These are phyloP conservation scores for Pythium chondricola DNA, from an alignment of 352 stramenopile genomes.

Conservation along the genomic window DNA sequence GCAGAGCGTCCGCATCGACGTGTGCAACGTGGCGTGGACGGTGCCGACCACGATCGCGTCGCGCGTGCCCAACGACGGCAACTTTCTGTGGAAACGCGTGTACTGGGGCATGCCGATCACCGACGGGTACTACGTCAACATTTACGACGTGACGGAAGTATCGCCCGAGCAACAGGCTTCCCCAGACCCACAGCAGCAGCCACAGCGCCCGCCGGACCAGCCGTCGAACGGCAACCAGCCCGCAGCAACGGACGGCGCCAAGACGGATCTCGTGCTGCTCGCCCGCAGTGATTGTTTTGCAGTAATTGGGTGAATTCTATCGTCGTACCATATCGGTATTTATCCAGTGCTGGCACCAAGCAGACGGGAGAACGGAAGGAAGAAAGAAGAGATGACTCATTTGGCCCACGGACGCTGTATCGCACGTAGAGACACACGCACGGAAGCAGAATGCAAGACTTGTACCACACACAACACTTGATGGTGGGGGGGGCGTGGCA, in stretches of 20 bases:
- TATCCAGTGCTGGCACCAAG: background rate
- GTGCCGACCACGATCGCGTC: constrained; percentile 73
- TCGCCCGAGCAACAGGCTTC: constrained; percentile 17
- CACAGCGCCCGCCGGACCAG: constrained; percentile 16
- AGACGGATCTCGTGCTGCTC: constrained; percentile 38
- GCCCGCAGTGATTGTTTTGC: constrained; percentile 67
- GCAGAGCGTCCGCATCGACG: constrained; percentile 72
- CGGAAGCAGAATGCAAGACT: no score
- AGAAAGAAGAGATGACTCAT: no score
- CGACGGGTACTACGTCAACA: constrained; percentile 84
- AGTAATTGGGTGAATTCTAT: constrained; percentile 34
- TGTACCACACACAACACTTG: no score
- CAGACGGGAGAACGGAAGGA: background rate
- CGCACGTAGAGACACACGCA: no score
- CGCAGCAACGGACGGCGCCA: constrained; percentile 5
- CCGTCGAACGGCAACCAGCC: background rate
- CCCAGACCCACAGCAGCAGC: constrained; percentile 16
- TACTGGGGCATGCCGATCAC: constrained; percentile 85
- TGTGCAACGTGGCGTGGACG: constrained; percentile 80
- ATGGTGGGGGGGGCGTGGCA: no score
- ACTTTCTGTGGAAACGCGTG: constrained; percentile 67
- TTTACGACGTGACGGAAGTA: constrained; percentile 74
- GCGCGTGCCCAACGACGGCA: constrained; percentile 59
- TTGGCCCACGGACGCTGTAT: no score
- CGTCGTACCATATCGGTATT: background rate